These are phyloP conservation scores for Ganoderma boninense DNA, from an alignment of 1,284 basidiomycete species.

Conservation along the genomic window DNA sequence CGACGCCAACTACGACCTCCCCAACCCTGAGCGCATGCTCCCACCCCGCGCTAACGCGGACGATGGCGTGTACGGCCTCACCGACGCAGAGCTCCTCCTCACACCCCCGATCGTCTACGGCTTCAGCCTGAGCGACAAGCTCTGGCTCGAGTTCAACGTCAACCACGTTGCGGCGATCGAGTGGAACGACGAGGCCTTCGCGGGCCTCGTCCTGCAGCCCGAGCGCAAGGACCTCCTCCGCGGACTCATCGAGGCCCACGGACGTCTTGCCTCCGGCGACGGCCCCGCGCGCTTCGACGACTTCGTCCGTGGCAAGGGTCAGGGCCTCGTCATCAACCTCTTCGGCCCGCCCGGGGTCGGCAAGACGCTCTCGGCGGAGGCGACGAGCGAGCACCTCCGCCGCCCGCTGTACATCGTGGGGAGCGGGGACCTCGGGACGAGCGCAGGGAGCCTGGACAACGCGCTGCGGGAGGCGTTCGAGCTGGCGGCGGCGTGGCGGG, in stretches of 20 bases:
- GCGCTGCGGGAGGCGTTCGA: conserved; percentile 41
- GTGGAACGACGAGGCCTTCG: conserved; percentile 66
- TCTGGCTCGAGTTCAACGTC: conserved; percentile 67
- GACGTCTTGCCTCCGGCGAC: conserved; percentile 33
- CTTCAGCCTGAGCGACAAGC: conserved; percentile 64
- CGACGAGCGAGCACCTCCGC: conserved; percentile 65
- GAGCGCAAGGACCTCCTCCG: conserved; percentile 61
- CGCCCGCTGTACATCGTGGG: conserved; percentile 66
- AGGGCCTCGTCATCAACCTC: conserved; percentile 65
- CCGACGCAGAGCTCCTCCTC: conserved; percentile 52
- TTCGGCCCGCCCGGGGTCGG: conserved; percentile 70
- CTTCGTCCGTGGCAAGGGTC: conserved; percentile 68
- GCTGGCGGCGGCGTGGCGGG: conserved; percentile 66
- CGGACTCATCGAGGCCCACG: conserved; percentile 65
- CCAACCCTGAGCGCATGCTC: not conserved
- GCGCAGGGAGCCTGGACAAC: conserved; percentile 43
- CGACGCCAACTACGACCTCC: conserved; percentile 16
- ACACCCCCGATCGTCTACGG: conserved; percentile 63
- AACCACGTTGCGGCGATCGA: conserved; percentile 56
- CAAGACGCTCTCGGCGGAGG: conserved; percentile 59
- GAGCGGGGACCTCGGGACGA: conserved; percentile 63
- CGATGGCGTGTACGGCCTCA: conserved; percentile 8
- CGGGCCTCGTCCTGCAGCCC: conserved; percentile 60
- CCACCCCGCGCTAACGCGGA: not conserved
- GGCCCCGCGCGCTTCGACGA: conserved; percentile 60